These are phyloP conservation scores for Platanus orientalis DNA, from an alignment of 164 flowering plant species.

Conservation along the genomic window DNA sequence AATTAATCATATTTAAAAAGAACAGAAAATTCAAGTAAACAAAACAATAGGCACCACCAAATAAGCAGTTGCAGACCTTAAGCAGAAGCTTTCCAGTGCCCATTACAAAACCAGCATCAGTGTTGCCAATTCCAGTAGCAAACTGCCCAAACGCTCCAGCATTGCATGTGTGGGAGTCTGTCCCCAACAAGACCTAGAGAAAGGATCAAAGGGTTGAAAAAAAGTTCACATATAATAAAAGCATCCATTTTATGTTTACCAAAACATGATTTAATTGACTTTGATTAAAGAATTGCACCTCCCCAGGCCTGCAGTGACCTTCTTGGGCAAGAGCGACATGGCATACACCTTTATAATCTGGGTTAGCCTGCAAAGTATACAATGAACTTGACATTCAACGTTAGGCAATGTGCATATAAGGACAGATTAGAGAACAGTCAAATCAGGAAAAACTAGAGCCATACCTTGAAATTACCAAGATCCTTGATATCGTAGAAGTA, in stretches of 20 bases:
- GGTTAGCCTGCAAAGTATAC: conserved; percentile 66
- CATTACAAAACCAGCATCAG: conserved; percentile 95
- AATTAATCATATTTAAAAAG: too few species aligned
- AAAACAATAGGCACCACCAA: neutral
- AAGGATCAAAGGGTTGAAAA: conserved; percentile 4
- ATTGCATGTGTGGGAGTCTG: conserved; percentile 99
- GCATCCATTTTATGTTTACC: too few species aligned
- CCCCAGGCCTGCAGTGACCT: conserved; percentile 99
- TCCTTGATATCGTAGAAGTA: conserved; percentile 96
- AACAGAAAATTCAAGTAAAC: neutral
- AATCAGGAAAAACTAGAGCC: conserved; percentile 1
- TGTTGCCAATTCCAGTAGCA: conserved; percentile 96
- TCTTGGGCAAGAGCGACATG: conserved; percentile 99
- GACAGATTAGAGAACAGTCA: neutral
- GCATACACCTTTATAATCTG: conserved; percentile 98
- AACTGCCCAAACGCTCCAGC: conserved; percentile 99
- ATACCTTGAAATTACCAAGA: conserved; percentile 81
- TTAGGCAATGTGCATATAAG: neutral
- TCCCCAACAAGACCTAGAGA: conserved; percentile 81
- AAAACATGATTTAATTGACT: neutral
- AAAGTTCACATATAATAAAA: too few species aligned
- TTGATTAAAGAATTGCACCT: conserved; percentile 40
- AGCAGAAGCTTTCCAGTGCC: conserved; percentile 90
- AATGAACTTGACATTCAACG: neutral
- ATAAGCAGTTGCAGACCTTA: conserved; percentile 47